Percentiles rank a stretch among this genome's conserved stretches.
phyloP scores from a whole-genome alignment of 2,329 filamentous ascomycete genomes.

The Colletotrichum sp. region DNA sequence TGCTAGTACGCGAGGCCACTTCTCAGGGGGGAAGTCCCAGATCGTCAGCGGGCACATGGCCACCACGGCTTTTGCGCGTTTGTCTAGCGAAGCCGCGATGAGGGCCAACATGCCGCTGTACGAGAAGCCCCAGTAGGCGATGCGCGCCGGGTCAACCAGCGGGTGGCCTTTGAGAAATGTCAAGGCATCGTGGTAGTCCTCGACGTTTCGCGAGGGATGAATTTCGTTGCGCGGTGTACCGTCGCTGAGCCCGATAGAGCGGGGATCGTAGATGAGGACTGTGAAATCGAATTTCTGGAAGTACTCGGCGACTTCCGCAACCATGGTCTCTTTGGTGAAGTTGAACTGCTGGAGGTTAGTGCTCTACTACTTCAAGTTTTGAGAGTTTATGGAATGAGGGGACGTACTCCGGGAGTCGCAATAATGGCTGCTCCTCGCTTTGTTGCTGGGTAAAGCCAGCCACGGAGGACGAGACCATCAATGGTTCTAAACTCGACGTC shows the following conservation, averaged over 20 bases:
- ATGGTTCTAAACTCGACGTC: constrained; percentile 45
- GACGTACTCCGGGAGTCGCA: constrained; percentile 30
- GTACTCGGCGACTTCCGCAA: constrained; percentile 34
- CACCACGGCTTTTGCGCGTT: constrained; percentile 20
- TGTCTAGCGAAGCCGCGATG: background rate
- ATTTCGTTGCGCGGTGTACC: constrained; percentile 42
- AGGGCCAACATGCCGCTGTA: constrained; percentile 30
- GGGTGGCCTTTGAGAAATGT: constrained; percentile 49
- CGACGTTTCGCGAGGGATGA: constrained; percentile 34
- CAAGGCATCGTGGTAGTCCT: constrained; percentile 40
- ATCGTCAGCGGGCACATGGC: constrained; percentile 2
- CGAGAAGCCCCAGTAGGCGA: constrained; percentile 35
- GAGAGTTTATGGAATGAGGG: accelerated
- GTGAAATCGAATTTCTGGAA: constrained; percentile 39
- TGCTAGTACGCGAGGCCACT: constrained; percentile 26
- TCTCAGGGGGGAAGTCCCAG: background rate
- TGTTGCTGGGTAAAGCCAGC: constrained; percentile 37
- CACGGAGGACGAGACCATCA: constrained; percentile 42
- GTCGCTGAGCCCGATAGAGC: constrained; percentile 40
- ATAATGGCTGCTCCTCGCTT: constrained; percentile 30
- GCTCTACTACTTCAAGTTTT: too few relatives aligned
- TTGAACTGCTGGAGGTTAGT: background rate
- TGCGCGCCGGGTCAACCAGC: constrained; percentile 34
- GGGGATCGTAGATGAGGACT: constrained; percentile 39
- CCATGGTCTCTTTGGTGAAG: constrained; percentile 33